A percentile compares a stretch with the other conserved stretches of the same genome.
phyloP scores from a whole-genome alignment of 345 rosid genomes.

The Gossypium ekmanianum region DNA sequence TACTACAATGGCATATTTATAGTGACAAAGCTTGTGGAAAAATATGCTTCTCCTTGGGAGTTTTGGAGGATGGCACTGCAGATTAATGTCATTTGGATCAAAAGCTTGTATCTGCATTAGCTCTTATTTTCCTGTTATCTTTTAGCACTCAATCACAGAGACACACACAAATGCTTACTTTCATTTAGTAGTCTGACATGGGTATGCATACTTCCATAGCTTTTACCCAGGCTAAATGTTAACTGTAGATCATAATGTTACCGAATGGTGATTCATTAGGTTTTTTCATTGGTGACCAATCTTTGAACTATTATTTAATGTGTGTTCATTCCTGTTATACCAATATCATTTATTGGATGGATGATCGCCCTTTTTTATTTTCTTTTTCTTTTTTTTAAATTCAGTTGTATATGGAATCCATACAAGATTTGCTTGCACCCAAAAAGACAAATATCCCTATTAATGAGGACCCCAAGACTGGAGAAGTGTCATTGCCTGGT shows the following conservation, averaged over 20 bases:
- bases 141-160: not conserved
- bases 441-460: slow-evolving; percentile 67
- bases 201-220: not conserved
- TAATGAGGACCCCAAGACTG: slow-evolving; percentile 73
- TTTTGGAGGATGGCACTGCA: not conserved
- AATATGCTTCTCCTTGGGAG: not conserved
- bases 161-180: not conserved
- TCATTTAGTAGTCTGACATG: not conserved
- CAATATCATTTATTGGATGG: not conserved
- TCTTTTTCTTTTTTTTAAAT: slow-evolving; percentile 13
- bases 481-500: slow-evolving; percentile 77
- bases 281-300: not conserved
- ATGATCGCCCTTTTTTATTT: not conserved
- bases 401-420: slow-evolving; percentile 87
- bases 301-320: not conserved
- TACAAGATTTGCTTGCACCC: slow-evolving; percentile 91
- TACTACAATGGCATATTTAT: not conserved
- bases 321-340: not conserved
- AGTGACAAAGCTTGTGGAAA: not conserved
- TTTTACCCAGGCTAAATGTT: not conserved
- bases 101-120: not conserved
- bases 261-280: not conserved
- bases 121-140: not conserved
- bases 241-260: not conserved
- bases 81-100: not conserved